Evolutionary conservation across 2,329 filamentous ascomycete genomes (phyloP), one percentile per base, ranked within the genome.

Genomic region (Xylariaceae sp.): DNA sequence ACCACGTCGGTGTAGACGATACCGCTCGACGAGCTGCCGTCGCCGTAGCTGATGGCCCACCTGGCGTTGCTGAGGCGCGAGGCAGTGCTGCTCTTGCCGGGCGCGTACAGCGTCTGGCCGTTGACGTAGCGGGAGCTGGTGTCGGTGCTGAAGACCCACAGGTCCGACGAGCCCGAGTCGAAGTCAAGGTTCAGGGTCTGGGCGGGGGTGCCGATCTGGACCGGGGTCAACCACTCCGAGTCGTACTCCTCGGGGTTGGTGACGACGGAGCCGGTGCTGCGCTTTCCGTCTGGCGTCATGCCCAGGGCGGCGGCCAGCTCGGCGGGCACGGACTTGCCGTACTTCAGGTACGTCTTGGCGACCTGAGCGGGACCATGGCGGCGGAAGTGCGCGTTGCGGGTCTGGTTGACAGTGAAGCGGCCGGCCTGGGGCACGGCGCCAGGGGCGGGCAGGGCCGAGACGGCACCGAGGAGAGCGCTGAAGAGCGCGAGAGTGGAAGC

Each of bases 1-100:
- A 59, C 55, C 2, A 42, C 36, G 8, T 51, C 50, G n/a, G 46
- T 49, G 34, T 59, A 59, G 21, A 62, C 47, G 13, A 47, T 42
- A 26, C 59, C 61, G 17, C 52, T 56, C 4, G 58, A 46, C 7
- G 52, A 44, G 28, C 41, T 47, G 19, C 44, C 46, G 28, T 55
- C 52, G 21, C 52, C 52, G 37, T 55, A 55, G 17, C 13, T 11
- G 35, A 57, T 57, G 13, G 17, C 16, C 54, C 54, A 57, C 32
- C 36, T 46, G 11, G 34, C 38, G 7, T 33, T 39, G 15, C 14
- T 23, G 17, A 54, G 37, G 40, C 48, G 41, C 43, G 43, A 36
- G 33, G 51, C 17, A 3, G 45, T 47, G 34, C 46, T 50, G 34
- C 42, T 48, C 26, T 42, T 47, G 31, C 29, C 36, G 3, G 55